Conservation (phyloP, 305 asterid genomes). For the Rubia peregrina region DNA sequence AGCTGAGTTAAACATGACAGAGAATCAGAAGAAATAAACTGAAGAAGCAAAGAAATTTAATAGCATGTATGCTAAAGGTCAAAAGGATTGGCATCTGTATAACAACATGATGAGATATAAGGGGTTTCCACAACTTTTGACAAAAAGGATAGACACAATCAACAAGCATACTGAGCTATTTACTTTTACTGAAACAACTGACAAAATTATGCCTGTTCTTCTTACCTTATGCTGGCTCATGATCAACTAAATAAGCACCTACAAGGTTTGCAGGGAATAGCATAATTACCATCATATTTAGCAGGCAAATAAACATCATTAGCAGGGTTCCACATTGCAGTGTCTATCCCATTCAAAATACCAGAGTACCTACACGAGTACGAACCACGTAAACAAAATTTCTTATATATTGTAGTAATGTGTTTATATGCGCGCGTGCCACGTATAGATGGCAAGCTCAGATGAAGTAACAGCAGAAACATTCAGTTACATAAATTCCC, state of each 20-base stretch:
- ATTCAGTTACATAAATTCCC: neutral
- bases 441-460: neutral
- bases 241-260: slow-evolving; percentile 1
- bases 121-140: neutral
- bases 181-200: neutral
- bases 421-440: neutral
- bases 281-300: slow-evolving; percentile 58
- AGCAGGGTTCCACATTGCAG: slow-evolving; percentile 82
- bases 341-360: slow-evolving; percentile 76
- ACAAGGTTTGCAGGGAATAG: slow-evolving; percentile 9
- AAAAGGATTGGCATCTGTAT: neutral
- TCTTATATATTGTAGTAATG: slow-evolving; percentile 5
- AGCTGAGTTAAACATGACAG: slow-evolving; percentile 33
- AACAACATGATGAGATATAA: neutral
- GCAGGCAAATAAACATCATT: slow-evolving; percentile 72
- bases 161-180: neutral
- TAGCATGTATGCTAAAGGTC: neutral
- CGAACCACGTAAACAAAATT: slow-evolving; percentile 10
- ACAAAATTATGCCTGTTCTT: neutral
- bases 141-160: neutral
- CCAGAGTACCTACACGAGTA: slow-evolving; percentile 57
- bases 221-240: neutral
- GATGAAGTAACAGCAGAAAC: neutral
- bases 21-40: neutral
- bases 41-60: slow-evolving; percentile 1